Percentiles rank a stretch among this genome's conserved stretches.
Evolutionary conservation across 768 basidiomycete genomes (phyloP).

Genomic region (Dendrothele bispora): DNA sequence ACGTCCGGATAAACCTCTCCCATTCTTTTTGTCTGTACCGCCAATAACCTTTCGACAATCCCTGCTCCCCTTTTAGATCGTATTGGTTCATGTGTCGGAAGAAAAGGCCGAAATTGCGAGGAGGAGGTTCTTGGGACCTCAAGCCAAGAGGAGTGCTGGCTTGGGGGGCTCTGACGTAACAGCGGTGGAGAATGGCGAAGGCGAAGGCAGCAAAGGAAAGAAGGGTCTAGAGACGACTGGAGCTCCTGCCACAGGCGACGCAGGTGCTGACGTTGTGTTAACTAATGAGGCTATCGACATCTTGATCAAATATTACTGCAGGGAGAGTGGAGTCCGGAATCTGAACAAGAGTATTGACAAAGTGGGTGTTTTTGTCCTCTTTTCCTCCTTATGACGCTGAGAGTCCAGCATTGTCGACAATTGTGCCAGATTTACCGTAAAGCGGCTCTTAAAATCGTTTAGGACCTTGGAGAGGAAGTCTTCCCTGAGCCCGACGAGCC

Average conservation of each 20-base stretch:
- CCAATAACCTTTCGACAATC: constrained; percentile 91
- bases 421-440: constrained; percentile 97
- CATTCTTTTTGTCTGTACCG: constrained; percentile 97
- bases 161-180: constrained; percentile 81
- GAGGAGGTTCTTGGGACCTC: constrained; percentile 80
- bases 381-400: too few species aligned
- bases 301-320: constrained; percentile 95
- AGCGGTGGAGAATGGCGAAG: too few species aligned
- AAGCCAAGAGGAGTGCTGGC: constrained; percentile 90
- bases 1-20: constrained; percentile 92
- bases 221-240: too few species aligned
- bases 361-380: constrained; percentile 47
- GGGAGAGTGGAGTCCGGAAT: constrained; percentile 95
- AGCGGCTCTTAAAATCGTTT: constrained; percentile 87
- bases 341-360: constrained; percentile 99
- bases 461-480: constrained; percentile 84
- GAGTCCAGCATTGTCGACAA: too few species aligned
- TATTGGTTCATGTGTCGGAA: constrained; percentile 92
- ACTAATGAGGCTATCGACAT: constrained; percentile 77
- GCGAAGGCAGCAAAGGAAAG: too few species aligned
- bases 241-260: too few species aligned
- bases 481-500: constrained; percentile 88
- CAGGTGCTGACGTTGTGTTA: too few species aligned
- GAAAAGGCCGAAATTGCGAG: constrained; percentile 89
- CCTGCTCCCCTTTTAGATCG: constrained; percentile 91